phyloP scores from a whole-genome alignment of 1,284 basidiomycete genomes.

The Polyporus tsugae region DNA sequence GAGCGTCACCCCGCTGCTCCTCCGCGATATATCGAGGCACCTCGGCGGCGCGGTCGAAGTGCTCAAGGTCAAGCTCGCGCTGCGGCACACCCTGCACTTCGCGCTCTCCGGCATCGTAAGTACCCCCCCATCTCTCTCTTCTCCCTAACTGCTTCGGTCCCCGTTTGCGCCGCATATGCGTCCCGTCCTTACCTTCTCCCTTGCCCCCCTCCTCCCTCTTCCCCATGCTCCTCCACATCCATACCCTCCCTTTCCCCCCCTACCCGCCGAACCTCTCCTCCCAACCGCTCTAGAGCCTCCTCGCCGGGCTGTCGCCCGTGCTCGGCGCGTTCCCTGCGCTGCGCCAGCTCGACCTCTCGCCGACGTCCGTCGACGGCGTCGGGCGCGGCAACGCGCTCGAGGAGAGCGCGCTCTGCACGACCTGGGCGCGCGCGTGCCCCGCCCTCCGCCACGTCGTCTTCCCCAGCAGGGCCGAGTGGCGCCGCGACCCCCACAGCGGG shows the following conservation, averaged over 20 bases:
- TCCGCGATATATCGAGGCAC: slow-evolving; percentile 62
- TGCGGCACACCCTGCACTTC: slow-evolving; percentile 70
- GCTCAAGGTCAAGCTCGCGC: slow-evolving; percentile 64
- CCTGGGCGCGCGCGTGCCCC: slow-evolving; percentile 63
- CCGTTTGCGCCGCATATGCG: background rate
- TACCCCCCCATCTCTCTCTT: slow-evolving; percentile 35
- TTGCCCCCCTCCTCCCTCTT: background rate
- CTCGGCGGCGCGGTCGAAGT: slow-evolving; percentile 54
- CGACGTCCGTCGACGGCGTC: slow-evolving; percentile 56
- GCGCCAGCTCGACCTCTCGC: slow-evolving; percentile 59
- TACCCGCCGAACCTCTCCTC: background rate
- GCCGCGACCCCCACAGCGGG: slow-evolving; percentile 42
- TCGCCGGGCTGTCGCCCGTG: slow-evolving; percentile 48
- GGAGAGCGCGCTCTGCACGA: slow-evolving; percentile 58
- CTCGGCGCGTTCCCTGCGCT: slow-evolving; percentile 47
- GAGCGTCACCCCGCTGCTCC: slow-evolving; percentile 61
- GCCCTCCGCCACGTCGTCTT: slow-evolving; percentile 62
- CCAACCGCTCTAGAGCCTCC: slow-evolving; percentile 41
- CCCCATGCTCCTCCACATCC: background rate
- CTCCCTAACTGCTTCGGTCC: background rate
- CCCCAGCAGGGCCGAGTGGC: slow-evolving; percentile 56
- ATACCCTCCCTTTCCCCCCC: background rate
- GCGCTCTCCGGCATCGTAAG: slow-evolving; percentile 72
- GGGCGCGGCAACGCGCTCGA: slow-evolving; percentile 52
- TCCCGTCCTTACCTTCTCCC: slow-evolving; percentile 17